phyloP scores from a whole-genome alignment of 257 asterid genomes.

The Mentha longifolia region DNA sequence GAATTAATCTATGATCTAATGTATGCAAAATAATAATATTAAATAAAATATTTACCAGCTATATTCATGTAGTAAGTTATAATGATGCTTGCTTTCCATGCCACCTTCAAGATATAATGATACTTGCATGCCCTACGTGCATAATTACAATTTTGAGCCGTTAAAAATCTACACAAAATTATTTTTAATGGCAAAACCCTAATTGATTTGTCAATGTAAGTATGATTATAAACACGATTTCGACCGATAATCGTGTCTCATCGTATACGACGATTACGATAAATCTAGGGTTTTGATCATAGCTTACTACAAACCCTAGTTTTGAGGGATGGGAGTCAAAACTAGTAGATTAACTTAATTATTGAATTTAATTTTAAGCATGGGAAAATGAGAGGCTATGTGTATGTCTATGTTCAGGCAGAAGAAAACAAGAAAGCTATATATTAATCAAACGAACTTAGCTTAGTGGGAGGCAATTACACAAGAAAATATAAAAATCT shows the following conservation, averaged over 20 bases:
- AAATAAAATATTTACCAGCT: background rate
- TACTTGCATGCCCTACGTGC: constrained; percentile 37
- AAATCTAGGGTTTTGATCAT: background rate
- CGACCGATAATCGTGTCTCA: background rate
- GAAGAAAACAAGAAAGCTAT: constrained; percentile 21
- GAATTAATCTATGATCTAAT: constrained; percentile 22
- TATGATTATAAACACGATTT: background rate
- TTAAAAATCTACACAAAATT: background rate
- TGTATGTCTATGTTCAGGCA: constrained; percentile 14
- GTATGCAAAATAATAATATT: background rate
- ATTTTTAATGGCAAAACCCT: background rate
- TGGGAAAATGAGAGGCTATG: constrained; percentile 32
- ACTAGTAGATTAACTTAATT: constrained; percentile 37
- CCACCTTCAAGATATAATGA: constrained; percentile 40
- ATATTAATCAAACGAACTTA: constrained; percentile 21
- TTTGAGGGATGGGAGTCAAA: constrained; percentile 35
- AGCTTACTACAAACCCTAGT: constrained; percentile 13
- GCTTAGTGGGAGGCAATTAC: constrained; percentile 32
- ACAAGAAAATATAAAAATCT: constrained; percentile 18
- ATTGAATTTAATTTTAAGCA: constrained; percentile 11
- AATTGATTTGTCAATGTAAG: background rate
- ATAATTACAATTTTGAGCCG: constrained; percentile 33
- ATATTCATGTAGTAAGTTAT: constrained; percentile 23
- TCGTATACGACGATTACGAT: background rate
- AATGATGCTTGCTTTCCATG: constrained; percentile 41